phyloP scores from a whole-genome alignment of 306 rosid species.

The Lablab purpureus region DNA sequence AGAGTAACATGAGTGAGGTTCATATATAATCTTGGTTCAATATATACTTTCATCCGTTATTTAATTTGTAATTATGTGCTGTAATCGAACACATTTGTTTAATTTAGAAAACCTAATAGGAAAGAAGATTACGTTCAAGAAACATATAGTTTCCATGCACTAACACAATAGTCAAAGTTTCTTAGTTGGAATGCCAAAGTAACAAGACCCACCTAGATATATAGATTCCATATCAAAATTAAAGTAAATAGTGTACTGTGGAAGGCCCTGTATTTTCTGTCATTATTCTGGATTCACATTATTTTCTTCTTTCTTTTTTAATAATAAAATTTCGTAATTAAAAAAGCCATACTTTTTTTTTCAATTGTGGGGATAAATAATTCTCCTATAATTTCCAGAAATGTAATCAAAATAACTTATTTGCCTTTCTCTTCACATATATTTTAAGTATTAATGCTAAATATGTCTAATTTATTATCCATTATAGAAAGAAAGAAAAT shows the following conservation, averaged over 20 bases:
- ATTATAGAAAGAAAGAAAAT: too few relatives aligned
- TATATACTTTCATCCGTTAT: slow-evolving; percentile 2
- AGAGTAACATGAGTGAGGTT: slow-evolving; percentile 37
- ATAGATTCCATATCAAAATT: slow-evolving; percentile 44
- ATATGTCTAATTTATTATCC: too few relatives aligned
- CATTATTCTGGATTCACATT: neutral
- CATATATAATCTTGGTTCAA: slow-evolving; percentile 24
- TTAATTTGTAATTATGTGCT: slow-evolving; percentile 4
- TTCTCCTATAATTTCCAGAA: too few relatives aligned
- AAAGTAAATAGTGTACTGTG: slow-evolving; percentile 3
- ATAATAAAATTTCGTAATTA: too few relatives aligned
- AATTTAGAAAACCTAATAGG: slow-evolving; percentile 14
- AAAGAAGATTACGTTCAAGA: slow-evolving; percentile 15
- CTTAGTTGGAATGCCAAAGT: slow-evolving; percentile 34
- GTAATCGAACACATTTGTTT: slow-evolving; percentile 3
- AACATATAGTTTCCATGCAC: neutral
- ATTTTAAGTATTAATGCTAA: too few relatives aligned
- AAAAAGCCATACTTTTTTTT: too few relatives aligned
- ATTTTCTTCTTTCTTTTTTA: neutral
- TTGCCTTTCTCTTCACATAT: too few relatives aligned
- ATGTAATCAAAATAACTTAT: too few relatives aligned
- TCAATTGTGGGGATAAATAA: too few relatives aligned
- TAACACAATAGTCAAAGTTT: slow-evolving; percentile 38
- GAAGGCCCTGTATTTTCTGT: slow-evolving; percentile 11
- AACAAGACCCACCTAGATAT: slow-evolving; percentile 32